These are phyloP conservation scores for Massarina eburnea DNA, from an alignment of 2,329 filamentous ascomycete genomes.

Conservation along the genomic window DNA sequence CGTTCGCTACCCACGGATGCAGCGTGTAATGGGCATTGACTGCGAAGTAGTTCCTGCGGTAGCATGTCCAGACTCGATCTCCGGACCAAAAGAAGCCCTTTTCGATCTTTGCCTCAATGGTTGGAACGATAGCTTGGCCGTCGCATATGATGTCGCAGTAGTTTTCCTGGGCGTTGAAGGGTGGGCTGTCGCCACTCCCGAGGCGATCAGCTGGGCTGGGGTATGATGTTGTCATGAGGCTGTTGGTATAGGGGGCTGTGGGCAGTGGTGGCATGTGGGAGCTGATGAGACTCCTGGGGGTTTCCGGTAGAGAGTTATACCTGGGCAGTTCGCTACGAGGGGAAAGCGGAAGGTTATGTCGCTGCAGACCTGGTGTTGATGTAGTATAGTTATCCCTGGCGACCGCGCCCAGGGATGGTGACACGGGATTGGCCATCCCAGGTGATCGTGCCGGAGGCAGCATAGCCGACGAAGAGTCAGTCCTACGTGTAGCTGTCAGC, in stretches of 20 bases:
- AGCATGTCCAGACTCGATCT: constrained; percentile 88
- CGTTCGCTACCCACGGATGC: constrained; percentile 60
- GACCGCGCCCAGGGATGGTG: constrained; percentile 42
- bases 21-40: constrained; percentile 79
- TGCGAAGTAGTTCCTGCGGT: constrained; percentile 87
- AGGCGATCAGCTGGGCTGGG: constrained; percentile 20
- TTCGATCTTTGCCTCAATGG: constrained; percentile 79
- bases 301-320: constrained; percentile 40
- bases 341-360: constrained; percentile 35
- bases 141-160: constrained; percentile 67
- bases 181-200: constrained; percentile 45
- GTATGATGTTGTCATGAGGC: constrained; percentile 18
- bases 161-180: constrained; percentile 50
- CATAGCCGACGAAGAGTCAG: constrained; percentile 51
- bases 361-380: constrained; percentile 40
- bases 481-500: constrained; percentile 43
- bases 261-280: constrained; percentile 28
- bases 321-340: constrained; percentile 39
- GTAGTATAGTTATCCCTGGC: constrained; percentile 51
- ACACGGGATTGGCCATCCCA: constrained; percentile 45
- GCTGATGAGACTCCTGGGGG: constrained; percentile 38
- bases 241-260: constrained; percentile 24
- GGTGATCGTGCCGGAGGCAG: constrained; percentile 48
- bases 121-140: constrained; percentile 62
- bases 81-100: constrained; percentile 80